A percentile compares a stretch with the other conserved stretches of the same genome.
phyloP scores from a whole-genome alignment of 805 yeast species.

The Saturnispora zaruensis region DNA sequence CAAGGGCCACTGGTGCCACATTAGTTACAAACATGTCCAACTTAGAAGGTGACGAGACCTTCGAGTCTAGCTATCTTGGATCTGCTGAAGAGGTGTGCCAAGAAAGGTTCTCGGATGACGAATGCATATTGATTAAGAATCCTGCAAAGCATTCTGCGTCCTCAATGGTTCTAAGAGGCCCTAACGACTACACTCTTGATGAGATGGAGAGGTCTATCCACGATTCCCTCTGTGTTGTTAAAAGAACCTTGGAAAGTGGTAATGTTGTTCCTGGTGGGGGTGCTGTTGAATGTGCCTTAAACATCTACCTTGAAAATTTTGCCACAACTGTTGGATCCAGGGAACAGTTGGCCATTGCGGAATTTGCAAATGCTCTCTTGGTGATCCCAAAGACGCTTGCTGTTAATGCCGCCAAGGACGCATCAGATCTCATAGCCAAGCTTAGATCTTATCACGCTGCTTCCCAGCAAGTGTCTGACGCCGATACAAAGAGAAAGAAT shows the following conservation, averaged over 20 bases:
- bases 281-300: conserved; percentile 94
- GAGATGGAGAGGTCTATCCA: conserved; percentile 98
- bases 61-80: conserved; percentile 79
- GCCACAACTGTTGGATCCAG: conserved; percentile 97
- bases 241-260: conserved; percentile 92
- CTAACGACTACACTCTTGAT: conserved; percentile 90
- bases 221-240: conserved; percentile 89
- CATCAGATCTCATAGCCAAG: conserved; percentile 90
- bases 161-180: conserved; percentile 88
- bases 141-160: conserved; percentile 86
- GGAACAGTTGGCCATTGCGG: conserved; percentile 96
- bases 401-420: conserved; percentile 95
- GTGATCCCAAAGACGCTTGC: conserved; percentile 95
- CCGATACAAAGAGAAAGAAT: conserved; percentile 76
- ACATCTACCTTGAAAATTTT: conserved; percentile 89
- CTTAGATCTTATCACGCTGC: conserved; percentile 95
- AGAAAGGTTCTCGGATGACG: conserved; percentile 89
- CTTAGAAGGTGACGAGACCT: conserved; percentile 92
- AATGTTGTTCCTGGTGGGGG: conserved; percentile 98
- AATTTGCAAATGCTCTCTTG: conserved; percentile 83
- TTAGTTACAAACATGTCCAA: conserved; percentile 80
- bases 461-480: conserved; percentile 73
- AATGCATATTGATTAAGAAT: conserved; percentile 86
- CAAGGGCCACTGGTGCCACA: conserved; percentile 97
- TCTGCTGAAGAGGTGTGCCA: conserved; percentile 86